These are phyloP conservation scores for Aspergillus taichungensis DNA, from an alignment of 495 filamentous ascomycete genomes.

Conservation along the genomic window DNA sequence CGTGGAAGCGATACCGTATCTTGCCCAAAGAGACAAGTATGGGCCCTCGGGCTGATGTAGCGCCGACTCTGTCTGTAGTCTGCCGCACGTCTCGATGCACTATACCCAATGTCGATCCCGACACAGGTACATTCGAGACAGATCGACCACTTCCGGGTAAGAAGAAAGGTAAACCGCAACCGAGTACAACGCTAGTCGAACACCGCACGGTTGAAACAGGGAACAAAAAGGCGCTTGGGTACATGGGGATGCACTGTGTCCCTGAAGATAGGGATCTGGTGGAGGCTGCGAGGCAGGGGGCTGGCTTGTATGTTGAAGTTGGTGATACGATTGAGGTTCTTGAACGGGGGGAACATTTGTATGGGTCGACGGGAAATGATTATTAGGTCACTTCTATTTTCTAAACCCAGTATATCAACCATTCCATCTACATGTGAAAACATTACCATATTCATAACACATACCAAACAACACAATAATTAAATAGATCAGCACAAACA, in stretches of 20 bases:
- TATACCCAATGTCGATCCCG: constrained; percentile 12
- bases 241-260: constrained; percentile 14
- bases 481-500: no score
- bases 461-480: no score
- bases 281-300: constrained; percentile 2
- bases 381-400: constrained; percentile 7
- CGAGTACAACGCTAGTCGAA: constrained; percentile 10
- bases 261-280: constrained; percentile 9
- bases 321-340: constrained; percentile 13
- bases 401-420: no score
- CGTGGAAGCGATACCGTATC: constrained; percentile 10
- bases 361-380: constrained; percentile 10
- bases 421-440: no score
- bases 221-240: constrained; percentile 10
- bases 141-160: constrained; percentile 6
- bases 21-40: background rate
- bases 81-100: constrained; percentile 14
- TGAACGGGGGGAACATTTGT: constrained; percentile 8
- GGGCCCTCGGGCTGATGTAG: background rate
- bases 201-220: constrained; percentile 9
- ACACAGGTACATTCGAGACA: constrained; percentile 6
- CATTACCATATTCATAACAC: no score
- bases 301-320: constrained; percentile 8
- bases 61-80: constrained; percentile 7
- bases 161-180: constrained; percentile 12